phyloP scores from a whole-genome alignment of 2,329 filamentous ascomycete genomes.

The Aspergillus fijiensis region DNA sequence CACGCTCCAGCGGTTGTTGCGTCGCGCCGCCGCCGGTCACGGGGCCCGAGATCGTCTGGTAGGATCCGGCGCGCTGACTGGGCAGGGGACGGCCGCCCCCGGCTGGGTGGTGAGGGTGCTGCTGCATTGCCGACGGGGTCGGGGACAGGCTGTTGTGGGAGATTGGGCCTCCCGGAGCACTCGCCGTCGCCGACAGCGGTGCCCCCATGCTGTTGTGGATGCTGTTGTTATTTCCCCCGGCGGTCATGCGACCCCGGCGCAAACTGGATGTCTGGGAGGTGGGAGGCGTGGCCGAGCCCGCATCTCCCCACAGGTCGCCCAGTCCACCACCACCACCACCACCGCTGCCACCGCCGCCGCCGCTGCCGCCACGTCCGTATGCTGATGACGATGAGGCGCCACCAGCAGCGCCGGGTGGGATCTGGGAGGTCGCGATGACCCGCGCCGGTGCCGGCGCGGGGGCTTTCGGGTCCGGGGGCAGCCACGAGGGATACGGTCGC shows the following conservation, averaged over 20 bases:
- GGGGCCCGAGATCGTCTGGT: slow-evolving; percentile 56
- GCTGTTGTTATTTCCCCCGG: slow-evolving; percentile 14
- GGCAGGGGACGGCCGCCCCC: slow-evolving; percentile 60
- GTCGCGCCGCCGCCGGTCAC: slow-evolving; percentile 22
- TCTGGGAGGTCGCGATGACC: slow-evolving; percentile 52
- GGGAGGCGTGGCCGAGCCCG: slow-evolving; percentile 31
- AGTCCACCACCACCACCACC: slow-evolving; percentile 42
- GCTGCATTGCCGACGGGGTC: slow-evolving; percentile 19
- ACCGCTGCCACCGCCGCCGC: slow-evolving; percentile 24
- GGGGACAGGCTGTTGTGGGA: slow-evolving; percentile 28
- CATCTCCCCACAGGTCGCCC: slow-evolving; percentile 60
- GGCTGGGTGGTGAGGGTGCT: slow-evolving; percentile 21
- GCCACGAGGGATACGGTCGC: slow-evolving; percentile 77
- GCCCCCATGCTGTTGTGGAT: slow-evolving; percentile 13
- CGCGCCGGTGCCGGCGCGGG: slow-evolving; percentile 53
- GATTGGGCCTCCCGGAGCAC: slow-evolving; percentile 24
- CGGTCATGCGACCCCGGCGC: slow-evolving; percentile 32
- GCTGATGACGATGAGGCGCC: slow-evolving; percentile 30
- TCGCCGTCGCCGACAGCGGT: slow-evolving; percentile 22
- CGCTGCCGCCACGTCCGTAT: slow-evolving; percentile 28
- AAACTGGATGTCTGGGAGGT: slow-evolving; percentile 40
- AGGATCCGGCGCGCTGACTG: slow-evolving; percentile 71
- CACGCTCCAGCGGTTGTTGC: slow-evolving; percentile 25
- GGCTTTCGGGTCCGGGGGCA: slow-evolving; percentile 83
- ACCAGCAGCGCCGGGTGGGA: slow-evolving; percentile 44